Conservation (phyloP, 352 stramenopile genomes). For the Phytophthora palmivora region DNA sequence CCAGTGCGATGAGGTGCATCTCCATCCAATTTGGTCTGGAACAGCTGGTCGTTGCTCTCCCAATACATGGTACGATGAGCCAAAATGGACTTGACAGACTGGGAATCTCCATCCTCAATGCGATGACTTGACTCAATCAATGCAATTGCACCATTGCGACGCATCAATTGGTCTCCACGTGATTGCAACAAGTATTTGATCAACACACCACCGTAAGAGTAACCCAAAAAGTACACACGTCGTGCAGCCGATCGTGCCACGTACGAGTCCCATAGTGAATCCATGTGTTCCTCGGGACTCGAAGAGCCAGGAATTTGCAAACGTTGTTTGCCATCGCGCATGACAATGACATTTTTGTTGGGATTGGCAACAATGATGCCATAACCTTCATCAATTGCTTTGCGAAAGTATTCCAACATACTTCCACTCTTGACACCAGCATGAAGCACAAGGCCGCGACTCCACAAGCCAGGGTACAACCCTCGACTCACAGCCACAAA, state of each 20-base stretch:
- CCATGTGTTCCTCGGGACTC: conserved; percentile 89
- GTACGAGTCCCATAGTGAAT: conserved; percentile 89
- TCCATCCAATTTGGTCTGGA: conserved; percentile 81
- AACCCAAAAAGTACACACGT: conserved; percentile 88
- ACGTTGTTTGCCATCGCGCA: conserved; percentile 81
- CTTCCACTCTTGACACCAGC: conserved; percentile 87
- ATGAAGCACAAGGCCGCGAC: conserved; percentile 83
- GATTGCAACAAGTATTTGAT: conserved; percentile 92
- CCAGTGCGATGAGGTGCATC: conserved; percentile 85
- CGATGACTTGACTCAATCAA: conserved; percentile 89
- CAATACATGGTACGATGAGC: conserved; percentile 91
- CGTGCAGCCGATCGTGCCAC: conserved; percentile 60
- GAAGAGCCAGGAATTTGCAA: conserved; percentile 85
- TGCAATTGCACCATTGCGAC: conserved; percentile 85
- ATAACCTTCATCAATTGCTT: conserved; percentile 85
- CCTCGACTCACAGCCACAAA: conserved; percentile 87
- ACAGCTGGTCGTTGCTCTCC: conserved; percentile 83
- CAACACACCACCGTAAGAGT: conserved; percentile 88
- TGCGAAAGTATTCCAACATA: conserved; percentile 91
- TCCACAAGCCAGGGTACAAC: conserved; percentile 87
- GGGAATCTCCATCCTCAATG: conserved; percentile 86
- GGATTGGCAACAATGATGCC: conserved; percentile 91
- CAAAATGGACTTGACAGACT: conserved; percentile 88
- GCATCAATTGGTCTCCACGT: conserved; percentile 86
- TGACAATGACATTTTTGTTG: conserved; percentile 91